Evolutionary conservation across 106 monocot species (phyloP).

Genomic region (Acanthochlamys bracteata): DNA sequence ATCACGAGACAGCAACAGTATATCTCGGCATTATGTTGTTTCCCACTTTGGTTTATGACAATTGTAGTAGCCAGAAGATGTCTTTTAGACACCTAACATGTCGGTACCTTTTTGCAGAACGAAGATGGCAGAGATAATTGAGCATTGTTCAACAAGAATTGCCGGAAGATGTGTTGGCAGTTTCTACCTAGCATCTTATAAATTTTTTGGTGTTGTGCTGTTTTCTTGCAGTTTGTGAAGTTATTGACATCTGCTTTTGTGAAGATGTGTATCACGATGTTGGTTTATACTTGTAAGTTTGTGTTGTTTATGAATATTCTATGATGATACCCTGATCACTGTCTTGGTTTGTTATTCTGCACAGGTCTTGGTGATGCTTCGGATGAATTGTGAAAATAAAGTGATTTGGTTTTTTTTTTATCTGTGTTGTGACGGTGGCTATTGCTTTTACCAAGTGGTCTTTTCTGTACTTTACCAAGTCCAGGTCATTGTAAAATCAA

Average conservation of each 20-base stretch:
- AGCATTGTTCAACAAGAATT: background rate
- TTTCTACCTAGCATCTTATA: background rate
- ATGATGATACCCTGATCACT: background rate
- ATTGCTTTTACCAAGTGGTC: too few relatives aligned
- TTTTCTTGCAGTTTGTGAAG: background rate
- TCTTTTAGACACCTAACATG: background rate
- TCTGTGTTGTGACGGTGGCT: too few relatives aligned
- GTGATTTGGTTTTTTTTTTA: too few relatives aligned
- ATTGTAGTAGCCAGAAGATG: background rate
- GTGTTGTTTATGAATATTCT: background rate
- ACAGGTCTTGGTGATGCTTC: background rate
- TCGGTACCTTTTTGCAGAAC: slow-evolving; percentile 9
- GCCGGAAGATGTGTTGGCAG: background rate
- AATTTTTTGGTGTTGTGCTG: background rate
- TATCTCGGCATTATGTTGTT: too few relatives aligned
- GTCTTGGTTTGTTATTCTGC: slow-evolving; percentile 1
- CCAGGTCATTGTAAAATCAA: too few relatives aligned
- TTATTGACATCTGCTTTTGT: background rate
- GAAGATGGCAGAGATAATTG: slow-evolving; percentile 20
- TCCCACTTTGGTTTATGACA: background rate
- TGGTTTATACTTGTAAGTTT: slow-evolving; percentile 4
- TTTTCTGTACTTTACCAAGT: too few relatives aligned
- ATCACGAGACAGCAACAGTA: too few relatives aligned
- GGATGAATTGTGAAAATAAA: too few relatives aligned
- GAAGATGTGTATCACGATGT: background rate